Base-by-base conservation (phyloP, 2,329 filamentous ascomycete species). In the Alternaria dauci region DNA sequence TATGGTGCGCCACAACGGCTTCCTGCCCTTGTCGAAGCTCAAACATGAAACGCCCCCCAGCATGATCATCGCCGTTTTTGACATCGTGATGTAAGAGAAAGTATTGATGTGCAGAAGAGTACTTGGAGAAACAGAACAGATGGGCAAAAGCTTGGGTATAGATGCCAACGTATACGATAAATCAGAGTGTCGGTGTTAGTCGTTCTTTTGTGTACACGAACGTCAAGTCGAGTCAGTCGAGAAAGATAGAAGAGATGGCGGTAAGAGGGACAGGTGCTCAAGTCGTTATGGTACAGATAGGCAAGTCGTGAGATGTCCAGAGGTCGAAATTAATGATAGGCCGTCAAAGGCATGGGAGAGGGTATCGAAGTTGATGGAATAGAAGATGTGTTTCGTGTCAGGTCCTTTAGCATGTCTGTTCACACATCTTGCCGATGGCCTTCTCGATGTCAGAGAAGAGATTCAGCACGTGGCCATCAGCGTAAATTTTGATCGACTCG, bases 401-500 rank as follows among this genome's bases (percentile, higher is more conserved):
- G 38, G 30, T 50, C 26, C 67, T 70, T 70, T 60, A 79, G 69
- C 74, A 78, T 25, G 75, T 67, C 65, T 77, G 76, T 63, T 80
- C 78, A 68, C 78, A 81, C 78, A 81, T 79, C 65, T 77, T 73
- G 48, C 76, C 76, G 50, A 81, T 78, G 25, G 78, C 79, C 59
- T 76, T 76, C 54, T 81, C 78, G 44, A 81, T 80, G 60, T 81
- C 78, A 9, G 76, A 76, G 61, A 80, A 81, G 4, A 81, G 71
- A 54, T 73, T 78, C 28, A 81, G 71, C 25, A 80, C 78, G 38
- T 80, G 76, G 25, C 76, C 77, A 52, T 81, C 79, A 38, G 79
- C 79, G 65, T 81, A 81, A 52, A 81, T 80, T 60, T 78, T 79
- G 70, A 81, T 81, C 14, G 77, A 79, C 62, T 81, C 76, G 12